These are phyloP conservation scores for Penicillium roqueforti DNA, from an alignment of 495 filamentous ascomycete genomes.

Conservation along the genomic window DNA sequence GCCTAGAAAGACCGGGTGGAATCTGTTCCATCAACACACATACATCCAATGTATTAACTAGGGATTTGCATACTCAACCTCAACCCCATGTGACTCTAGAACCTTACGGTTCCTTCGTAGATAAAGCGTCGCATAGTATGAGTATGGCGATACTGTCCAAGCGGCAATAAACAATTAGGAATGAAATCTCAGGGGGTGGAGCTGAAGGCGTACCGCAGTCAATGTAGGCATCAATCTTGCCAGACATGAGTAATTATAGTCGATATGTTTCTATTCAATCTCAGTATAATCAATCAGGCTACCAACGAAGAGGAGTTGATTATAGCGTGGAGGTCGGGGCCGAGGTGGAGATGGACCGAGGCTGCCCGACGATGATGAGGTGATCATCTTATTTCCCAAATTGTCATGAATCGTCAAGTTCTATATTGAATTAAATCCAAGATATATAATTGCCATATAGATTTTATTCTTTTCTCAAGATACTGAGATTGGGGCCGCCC, in stretches of 20 bases:
- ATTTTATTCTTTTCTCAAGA: no score
- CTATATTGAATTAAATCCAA: neutral
- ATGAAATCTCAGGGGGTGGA: neutral
- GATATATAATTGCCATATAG: no score
- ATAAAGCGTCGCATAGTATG: constrained; percentile 58
- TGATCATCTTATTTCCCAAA: constrained; percentile 16
- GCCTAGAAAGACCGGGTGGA: constrained; percentile 68
- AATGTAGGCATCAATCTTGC: constrained; percentile 28
- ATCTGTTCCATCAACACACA: constrained; percentile 37
- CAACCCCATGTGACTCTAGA: constrained; percentile 53
- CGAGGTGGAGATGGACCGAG: constrained; percentile 28
- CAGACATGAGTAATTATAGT: constrained; percentile 11
- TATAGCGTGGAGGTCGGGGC: constrained; percentile 6
- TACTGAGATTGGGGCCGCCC: neutral
- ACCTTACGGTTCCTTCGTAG: constrained; percentile 50
- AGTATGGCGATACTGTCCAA: constrained; percentile 62
- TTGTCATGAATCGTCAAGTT: no score
- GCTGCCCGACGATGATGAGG: constrained; percentile 25
- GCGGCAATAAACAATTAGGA: constrained; percentile 1
- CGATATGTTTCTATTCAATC: neutral
- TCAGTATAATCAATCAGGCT: neutral
- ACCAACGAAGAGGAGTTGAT: constrained; percentile 5
- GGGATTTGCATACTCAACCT: constrained; percentile 52
- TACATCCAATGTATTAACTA: neutral
- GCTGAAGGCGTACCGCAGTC: constrained; percentile 23